Evolutionary conservation across 805 yeast species (phyloP).

Genomic region (Spencermartinsiella europaea): DNA sequence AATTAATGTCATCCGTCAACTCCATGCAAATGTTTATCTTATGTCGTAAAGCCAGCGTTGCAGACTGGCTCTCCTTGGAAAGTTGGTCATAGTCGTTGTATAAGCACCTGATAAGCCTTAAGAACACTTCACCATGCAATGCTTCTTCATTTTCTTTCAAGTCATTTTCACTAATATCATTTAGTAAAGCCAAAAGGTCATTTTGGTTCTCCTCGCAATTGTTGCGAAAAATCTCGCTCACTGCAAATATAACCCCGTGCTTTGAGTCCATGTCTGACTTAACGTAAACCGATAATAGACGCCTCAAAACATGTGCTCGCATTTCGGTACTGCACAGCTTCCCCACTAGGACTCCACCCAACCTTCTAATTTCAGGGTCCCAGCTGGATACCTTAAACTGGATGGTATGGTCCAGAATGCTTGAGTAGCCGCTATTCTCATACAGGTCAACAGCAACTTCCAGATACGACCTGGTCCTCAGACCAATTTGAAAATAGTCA

Average conservation of each 20-base stretch:
- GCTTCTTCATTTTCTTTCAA: slow-evolving; percentile 11
- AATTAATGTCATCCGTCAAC: not conserved
- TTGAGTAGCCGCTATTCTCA: slow-evolving; percentile 15
- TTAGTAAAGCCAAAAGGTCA: slow-evolving; percentile 1
- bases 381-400: slow-evolving; percentile 33
- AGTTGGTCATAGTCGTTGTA: not conserved
- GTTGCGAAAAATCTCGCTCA: slow-evolving; percentile 21
- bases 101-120: slow-evolving; percentile 23
- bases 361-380: slow-evolving; percentile 40
- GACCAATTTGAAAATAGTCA: slow-evolving; percentile 46
- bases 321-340: not conserved
- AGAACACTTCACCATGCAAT: slow-evolving; percentile 36
- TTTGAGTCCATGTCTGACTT: slow-evolving; percentile 14
- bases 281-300: not conserved
- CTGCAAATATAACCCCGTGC: slow-evolving; percentile 24
- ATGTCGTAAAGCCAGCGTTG: not conserved
- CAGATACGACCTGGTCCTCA: slow-evolving; percentile 38
- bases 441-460: slow-evolving; percentile 31
- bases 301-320: not conserved
- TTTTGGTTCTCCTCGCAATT: not conserved
- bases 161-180: slow-evolving; percentile 9
- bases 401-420: slow-evolving; percentile 30
- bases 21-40: slow-evolving; percentile 5
- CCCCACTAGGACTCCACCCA: slow-evolving; percentile 39
- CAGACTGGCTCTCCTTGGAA: not conserved